Percentiles rank a stretch among this genome's conserved stretches.
Evolutionary conservation across 2,329 filamentous ascomycete genomes (phyloP).

Genomic region (Fragosphaeria purpurea): DNA sequence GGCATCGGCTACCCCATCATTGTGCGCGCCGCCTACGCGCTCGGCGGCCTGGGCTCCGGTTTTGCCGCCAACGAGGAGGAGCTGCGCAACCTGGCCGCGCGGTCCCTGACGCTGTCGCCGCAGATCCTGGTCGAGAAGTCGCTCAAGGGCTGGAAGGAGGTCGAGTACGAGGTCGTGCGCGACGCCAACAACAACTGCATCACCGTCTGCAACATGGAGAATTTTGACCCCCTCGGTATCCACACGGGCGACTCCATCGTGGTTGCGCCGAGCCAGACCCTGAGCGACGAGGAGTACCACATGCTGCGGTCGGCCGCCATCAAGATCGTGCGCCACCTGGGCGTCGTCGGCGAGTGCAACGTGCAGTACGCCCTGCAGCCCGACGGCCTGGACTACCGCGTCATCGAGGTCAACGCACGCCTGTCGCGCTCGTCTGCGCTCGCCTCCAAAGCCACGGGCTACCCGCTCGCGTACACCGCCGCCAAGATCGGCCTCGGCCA

Average conservation of each 20-base stretch:
- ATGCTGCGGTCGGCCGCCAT: constrained; percentile 97
- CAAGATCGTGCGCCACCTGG: constrained; percentile 95
- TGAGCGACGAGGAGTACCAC: constrained; percentile 98
- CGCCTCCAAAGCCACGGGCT: constrained; percentile 95
- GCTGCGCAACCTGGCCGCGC: constrained; percentile 83
- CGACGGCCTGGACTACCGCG: constrained; percentile 92
- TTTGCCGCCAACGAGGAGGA: constrained; percentile 94
- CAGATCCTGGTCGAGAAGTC: constrained; percentile 98
- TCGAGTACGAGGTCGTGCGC: constrained; percentile 96
- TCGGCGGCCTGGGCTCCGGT: constrained; percentile 90
- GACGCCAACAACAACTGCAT: constrained; percentile 98
- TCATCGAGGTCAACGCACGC: constrained; percentile 98
- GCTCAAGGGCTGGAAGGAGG: constrained; percentile 98
- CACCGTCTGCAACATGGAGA: constrained; percentile 98
- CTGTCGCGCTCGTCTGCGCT: constrained; percentile 93
- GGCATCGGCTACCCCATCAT: constrained; percentile 94
- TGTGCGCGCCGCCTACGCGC: constrained; percentile 89
- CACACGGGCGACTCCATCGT: constrained; percentile 99
- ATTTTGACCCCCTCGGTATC: constrained; percentile 94
- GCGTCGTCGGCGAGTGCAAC: constrained; percentile 97
- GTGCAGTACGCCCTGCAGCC: constrained; percentile 96
- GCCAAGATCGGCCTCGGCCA: constrained; percentile 97
- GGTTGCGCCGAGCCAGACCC: constrained; percentile 89
- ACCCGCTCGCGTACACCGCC: constrained; percentile 92
- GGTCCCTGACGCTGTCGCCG: constrained; percentile 84